Evolutionary conservation across 2,329 filamentous ascomycete species (phyloP).

Genomic region (Exserohilum turcica): DNA sequence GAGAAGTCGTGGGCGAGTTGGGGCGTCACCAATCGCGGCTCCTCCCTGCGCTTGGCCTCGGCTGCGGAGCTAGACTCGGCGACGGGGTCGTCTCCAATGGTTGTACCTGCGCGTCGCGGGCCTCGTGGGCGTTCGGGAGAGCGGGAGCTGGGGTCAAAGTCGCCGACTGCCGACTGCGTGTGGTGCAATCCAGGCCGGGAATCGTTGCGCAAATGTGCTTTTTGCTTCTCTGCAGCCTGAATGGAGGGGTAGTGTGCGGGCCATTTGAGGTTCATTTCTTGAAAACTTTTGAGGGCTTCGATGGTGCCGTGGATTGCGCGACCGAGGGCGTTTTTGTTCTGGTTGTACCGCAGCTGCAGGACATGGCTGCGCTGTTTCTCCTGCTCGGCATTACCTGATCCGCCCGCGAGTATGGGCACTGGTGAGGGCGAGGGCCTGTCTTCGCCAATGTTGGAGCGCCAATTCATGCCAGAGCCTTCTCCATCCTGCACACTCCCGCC

Average conservation of each 20-base stretch:
- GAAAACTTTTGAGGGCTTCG: slow-evolving; percentile 79
- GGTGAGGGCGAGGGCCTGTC: slow-evolving; percentile 63
- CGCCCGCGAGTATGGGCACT: slow-evolving; percentile 57
- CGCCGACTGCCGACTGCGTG: slow-evolving; percentile 64
- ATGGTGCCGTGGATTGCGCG: slow-evolving; percentile 86
- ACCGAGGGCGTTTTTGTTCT: slow-evolving; percentile 84
- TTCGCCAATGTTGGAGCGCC: slow-evolving; percentile 61
- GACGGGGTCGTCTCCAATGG: slow-evolving; percentile 61
- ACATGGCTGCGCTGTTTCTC: slow-evolving; percentile 77
- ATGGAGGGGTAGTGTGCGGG: slow-evolving; percentile 93
- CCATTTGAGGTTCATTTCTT: slow-evolving; percentile 89
- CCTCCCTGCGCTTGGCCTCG: slow-evolving; percentile 64
- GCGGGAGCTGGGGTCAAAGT: slow-evolving; percentile 49
- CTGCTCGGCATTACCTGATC: slow-evolving; percentile 59
- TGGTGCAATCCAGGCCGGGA: slow-evolving; percentile 68
- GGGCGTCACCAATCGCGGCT: slow-evolving; percentile 85
- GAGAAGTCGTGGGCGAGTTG: slow-evolving; percentile 97
- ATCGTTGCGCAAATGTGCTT: slow-evolving; percentile 52
- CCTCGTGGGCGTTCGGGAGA: slow-evolving; percentile 55
- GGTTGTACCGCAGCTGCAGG: slow-evolving; percentile 92
- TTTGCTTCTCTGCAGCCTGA: slow-evolving; percentile 55
- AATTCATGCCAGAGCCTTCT: slow-evolving; percentile 60
- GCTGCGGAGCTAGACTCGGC: slow-evolving; percentile 75
- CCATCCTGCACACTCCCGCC: slow-evolving; percentile 74
- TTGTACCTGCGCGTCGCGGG: slow-evolving; percentile 74